A percentile compares a stretch with the other conserved stretches of the same genome.
Conservation (phyloP, 1,284 basidiomycete genomes). For the Takashimella koratensis region DNA sequence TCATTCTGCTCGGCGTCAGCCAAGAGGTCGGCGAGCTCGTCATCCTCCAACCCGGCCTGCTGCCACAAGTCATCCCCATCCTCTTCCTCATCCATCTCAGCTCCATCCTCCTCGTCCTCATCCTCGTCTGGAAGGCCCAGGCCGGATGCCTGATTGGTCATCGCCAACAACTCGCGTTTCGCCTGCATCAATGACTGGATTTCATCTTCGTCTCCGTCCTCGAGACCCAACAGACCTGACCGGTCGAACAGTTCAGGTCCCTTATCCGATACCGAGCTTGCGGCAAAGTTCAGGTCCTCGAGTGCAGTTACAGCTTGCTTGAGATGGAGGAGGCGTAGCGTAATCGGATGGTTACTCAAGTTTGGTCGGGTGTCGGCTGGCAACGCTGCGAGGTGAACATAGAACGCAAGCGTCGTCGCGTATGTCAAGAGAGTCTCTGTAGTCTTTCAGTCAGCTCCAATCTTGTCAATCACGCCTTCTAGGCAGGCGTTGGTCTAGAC, state of each 20-base stretch:
- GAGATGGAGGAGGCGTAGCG: constrained; percentile 75
- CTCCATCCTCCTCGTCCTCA: constrained; percentile 16
- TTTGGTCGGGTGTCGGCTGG: constrained; percentile 59
- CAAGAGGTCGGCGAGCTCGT: constrained; percentile 39
- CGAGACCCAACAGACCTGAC: constrained; percentile 18
- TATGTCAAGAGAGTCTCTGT: constrained; percentile 86
- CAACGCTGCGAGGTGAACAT: constrained; percentile 79
- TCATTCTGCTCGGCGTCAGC: constrained; percentile 29
- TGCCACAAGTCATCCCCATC: constrained; percentile 39
- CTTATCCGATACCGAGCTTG: constrained; percentile 53
- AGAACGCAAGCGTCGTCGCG: constrained; percentile 85
- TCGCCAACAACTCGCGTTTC: constrained; percentile 22
- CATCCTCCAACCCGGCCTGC: constrained; percentile 38
- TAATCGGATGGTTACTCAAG: constrained; percentile 71
- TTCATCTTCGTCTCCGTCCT: constrained; percentile 40
- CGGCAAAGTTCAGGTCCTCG: constrained; percentile 71
- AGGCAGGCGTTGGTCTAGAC: no score
- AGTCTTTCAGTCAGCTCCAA: neutral
- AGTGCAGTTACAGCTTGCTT: constrained; percentile 79
- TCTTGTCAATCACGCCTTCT: constrained; percentile 1
- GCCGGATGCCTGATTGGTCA: constrained; percentile 16
- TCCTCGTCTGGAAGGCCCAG: constrained; percentile 15
- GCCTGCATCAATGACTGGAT: constrained; percentile 24
- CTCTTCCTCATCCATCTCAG: constrained; percentile 23
- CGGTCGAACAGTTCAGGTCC: constrained; percentile 33